Evolutionary conservation across 2,329 filamentous ascomycete genomes (phyloP).

Genomic region (Emergomyces orientalis): DNA sequence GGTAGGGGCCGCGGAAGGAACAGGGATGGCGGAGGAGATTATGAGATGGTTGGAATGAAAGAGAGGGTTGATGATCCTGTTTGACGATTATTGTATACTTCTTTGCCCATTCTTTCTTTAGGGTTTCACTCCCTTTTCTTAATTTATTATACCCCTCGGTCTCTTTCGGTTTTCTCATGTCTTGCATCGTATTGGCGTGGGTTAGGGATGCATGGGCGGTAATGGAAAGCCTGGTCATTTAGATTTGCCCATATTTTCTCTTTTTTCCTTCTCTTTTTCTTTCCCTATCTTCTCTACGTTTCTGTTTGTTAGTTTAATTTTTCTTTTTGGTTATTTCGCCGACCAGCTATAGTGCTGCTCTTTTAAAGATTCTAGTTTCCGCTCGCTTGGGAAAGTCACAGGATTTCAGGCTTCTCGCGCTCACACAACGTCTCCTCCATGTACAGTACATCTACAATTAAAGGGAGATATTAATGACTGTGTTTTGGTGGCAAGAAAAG

Average conservation of each 20-base stretch:
- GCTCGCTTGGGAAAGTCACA: not conserved
- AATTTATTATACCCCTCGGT: not conserved
- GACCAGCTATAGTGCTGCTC: too few species aligned
- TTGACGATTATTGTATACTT: constrained; percentile 27
- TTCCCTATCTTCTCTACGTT: not conserved
- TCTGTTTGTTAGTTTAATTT: not conserved
- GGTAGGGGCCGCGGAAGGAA: constrained; percentile 20
- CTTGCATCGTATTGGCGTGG: constrained; percentile 1
- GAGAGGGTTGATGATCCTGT: constrained; percentile 42
- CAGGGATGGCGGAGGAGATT: constrained; percentile 34
- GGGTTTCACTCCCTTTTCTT: not conserved
- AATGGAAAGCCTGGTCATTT: not conserved
- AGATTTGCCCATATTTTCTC: not conserved
- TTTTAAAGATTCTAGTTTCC: not conserved
- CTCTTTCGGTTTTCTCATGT: not conserved
- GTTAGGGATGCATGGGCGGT: constrained; percentile 1
- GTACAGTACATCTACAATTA: not conserved
- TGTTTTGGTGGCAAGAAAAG: not conserved
- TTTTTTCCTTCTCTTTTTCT: not conserved
- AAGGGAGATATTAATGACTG: not conserved
- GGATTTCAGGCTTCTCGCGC: not conserved
- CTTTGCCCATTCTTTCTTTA: constrained; percentile 7
- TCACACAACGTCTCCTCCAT: not conserved
- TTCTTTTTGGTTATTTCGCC: not conserved
- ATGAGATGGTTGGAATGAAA: constrained; percentile 56